phyloP scores from a whole-genome alignment of 2,329 filamentous ascomycete genomes.

The Endoconidiophora laricicola region DNA sequence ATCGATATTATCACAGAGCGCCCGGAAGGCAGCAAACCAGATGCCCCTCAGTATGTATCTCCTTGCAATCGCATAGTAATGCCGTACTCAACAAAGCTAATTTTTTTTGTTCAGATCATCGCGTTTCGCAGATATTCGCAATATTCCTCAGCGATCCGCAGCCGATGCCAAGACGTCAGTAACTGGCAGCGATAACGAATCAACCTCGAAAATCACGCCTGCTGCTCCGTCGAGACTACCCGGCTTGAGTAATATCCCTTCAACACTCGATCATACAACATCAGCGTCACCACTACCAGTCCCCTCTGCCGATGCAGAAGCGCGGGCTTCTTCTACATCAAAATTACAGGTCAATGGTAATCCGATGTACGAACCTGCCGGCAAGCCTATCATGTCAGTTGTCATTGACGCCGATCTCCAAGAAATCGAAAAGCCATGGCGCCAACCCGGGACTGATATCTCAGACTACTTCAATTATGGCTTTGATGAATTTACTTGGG shows the following conservation, averaged over 20 bases:
- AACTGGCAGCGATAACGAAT: slow-evolving; percentile 16
- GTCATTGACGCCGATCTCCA: slow-evolving; percentile 57
- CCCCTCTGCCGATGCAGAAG: slow-evolving; percentile 31
- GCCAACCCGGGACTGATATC: slow-evolving; percentile 81
- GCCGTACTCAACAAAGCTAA: not conserved
- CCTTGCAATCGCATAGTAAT: not conserved
- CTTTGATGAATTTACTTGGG: slow-evolving; percentile 97
- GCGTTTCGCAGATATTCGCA: slow-evolving; percentile 47
- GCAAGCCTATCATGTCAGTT: slow-evolving; percentile 64
- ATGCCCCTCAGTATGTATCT: slow-evolving; percentile 37
- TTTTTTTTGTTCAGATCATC: slow-evolving; percentile 30
- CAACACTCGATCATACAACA: too few species aligned
- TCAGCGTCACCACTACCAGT: slow-evolving; percentile 14
- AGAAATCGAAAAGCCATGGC: slow-evolving; percentile 85
- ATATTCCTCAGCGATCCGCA: slow-evolving; percentile 44
- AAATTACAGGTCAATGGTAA: slow-evolving; percentile 73
- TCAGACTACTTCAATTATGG: slow-evolving; percentile 99
- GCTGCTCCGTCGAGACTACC: slow-evolving; percentile 20
- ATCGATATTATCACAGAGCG: slow-evolving; percentile 53
- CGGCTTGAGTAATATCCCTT: slow-evolving; percentile 17
- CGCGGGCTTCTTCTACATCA: slow-evolving; percentile 56
- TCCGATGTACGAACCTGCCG: slow-evolving; percentile 60
- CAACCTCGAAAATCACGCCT: slow-evolving; percentile 22
- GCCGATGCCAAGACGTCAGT: slow-evolving; percentile 26
- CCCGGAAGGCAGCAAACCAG: slow-evolving; percentile 45